Evolutionary conservation across 73 alveolate species (phyloP).

Genomic region (Paraurostyla sp.): DNA sequence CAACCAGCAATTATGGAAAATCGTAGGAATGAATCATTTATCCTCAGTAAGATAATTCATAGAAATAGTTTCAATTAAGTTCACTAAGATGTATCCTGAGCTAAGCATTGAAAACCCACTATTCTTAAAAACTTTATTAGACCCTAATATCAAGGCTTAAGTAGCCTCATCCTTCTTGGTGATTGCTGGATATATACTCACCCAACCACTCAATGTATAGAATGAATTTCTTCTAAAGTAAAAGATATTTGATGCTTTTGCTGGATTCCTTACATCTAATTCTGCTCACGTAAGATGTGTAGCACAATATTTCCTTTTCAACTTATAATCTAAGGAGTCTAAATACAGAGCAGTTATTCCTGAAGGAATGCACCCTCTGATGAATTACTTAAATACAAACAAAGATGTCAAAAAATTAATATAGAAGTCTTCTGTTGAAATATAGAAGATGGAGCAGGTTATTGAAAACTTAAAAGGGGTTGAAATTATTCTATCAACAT

Average conservation of each 20-base stretch:
- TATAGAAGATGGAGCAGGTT: background rate
- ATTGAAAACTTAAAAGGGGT: slow-evolving; percentile 38
- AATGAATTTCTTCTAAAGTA: background rate
- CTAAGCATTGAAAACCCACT: slow-evolving; percentile 26
- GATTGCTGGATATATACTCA: slow-evolving; percentile 59
- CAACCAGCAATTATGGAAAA: slow-evolving; percentile 51
- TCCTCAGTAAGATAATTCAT: slow-evolving; percentile 60
- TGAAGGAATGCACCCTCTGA: slow-evolving; percentile 23
- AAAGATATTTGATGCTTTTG: slow-evolving; percentile 4
- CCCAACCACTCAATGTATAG: slow-evolving; percentile 5
- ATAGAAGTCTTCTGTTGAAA: background rate
- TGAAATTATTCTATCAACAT: slow-evolving; percentile 14
- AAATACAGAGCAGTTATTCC: slow-evolving; percentile 36
- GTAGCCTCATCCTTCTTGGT: slow-evolving; percentile 60
- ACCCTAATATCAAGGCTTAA: slow-evolving; percentile 49
- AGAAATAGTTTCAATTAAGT: slow-evolving; percentile 58
- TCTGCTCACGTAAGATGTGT: slow-evolving; percentile 64
- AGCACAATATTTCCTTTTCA: slow-evolving; percentile 44
- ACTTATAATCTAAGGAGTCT: background rate
- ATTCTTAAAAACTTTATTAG: slow-evolving; percentile 17
- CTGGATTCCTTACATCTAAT: slow-evolving; percentile 56
- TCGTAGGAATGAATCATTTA: slow-evolving; percentile 36
- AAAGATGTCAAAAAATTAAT: slow-evolving; percentile 49
- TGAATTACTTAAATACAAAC: slow-evolving; percentile 33
- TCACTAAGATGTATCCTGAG: slow-evolving; percentile 58